A percentile compares a stretch with the other conserved stretches of the same genome.
These are phyloP conservation scores for Phalaenopsis hybrid DNA, from an alignment of 116 monocot genomes.

Conservation along the genomic window DNA sequence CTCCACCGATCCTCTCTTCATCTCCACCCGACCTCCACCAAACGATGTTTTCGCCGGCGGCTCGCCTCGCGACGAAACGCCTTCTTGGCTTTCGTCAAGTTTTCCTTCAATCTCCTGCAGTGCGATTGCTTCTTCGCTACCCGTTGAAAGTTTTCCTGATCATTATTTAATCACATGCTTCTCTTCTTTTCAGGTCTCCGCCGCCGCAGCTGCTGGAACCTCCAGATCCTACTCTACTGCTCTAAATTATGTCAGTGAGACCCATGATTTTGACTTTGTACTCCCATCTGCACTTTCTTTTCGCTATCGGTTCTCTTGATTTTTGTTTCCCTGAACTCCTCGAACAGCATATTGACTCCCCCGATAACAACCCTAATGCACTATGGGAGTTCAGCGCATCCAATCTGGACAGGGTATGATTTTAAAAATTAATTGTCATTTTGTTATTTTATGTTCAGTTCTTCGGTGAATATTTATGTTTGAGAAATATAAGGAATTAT, in stretches of 20 bases:
- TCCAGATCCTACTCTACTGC: conserved; percentile 78
- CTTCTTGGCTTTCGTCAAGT: conserved; percentile 30
- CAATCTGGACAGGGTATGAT: conserved; percentile 64
- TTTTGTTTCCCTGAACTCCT: background rate
- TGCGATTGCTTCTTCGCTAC: background rate
- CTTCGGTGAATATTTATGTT: background rate
- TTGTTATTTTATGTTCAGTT: background rate
- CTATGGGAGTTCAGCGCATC: conserved; percentile 70
- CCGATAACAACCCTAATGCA: conserved; percentile 60
- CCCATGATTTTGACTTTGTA: background rate
- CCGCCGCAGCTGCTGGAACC: conserved; percentile 11
- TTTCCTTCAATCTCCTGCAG: conserved; percentile 20
- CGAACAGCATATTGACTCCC: conserved; percentile 61
- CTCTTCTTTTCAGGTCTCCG: conserved; percentile 34
- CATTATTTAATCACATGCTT: background rate
- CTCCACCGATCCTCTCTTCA: background rate
- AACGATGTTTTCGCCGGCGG: conserved; percentile 30
- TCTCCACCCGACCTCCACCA: background rate
- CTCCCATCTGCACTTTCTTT: background rate
- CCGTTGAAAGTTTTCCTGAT: background rate
- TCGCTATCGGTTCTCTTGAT: background rate
- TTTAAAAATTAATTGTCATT: background rate
- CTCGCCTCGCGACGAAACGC: conserved; percentile 40
- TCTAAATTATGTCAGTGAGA: conserved; percentile 56
- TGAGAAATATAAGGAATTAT: background rate